Evolutionary conservation across 345 rosid species (phyloP).

Genomic region (Gossypium longicalyx): DNA sequence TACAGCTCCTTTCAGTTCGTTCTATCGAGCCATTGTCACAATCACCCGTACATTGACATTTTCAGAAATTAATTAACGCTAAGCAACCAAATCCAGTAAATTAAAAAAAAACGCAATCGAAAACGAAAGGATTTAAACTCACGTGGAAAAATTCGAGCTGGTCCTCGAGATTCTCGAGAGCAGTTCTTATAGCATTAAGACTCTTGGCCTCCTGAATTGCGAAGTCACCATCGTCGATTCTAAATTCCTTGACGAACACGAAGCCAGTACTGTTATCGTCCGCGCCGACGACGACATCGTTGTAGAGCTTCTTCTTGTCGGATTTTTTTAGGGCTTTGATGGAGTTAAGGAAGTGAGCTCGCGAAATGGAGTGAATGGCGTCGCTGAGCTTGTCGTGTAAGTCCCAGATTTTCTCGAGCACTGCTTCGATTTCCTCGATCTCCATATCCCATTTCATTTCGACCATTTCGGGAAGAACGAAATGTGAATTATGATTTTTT

Average conservation of each 20-base stretch:
- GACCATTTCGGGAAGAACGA: background rate
- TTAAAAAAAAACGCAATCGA: background rate
- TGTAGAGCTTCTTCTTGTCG: conserved; percentile 38
- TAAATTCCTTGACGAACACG: conserved; percentile 74
- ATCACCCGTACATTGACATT: background rate
- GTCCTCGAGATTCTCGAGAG: conserved; percentile 95
- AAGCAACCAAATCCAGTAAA: background rate
- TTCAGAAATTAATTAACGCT: background rate
- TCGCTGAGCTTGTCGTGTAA: conserved; percentile 95
- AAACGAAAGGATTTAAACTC: conserved; percentile 20
- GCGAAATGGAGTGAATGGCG: conserved; percentile 80
- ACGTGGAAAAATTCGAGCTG: conserved; percentile 95
- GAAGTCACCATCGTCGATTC: conserved; percentile 48
- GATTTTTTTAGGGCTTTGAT: conserved; percentile 35
- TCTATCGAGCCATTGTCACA: background rate
- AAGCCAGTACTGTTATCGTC: conserved; percentile 47
- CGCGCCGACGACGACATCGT: conserved; percentile 22
- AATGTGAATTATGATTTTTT: background rate
- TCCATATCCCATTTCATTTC: conserved; percentile 88
- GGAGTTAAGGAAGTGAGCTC: conserved; percentile 74
- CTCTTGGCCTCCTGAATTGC: conserved; percentile 85
- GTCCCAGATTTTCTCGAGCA: conserved; percentile 93
- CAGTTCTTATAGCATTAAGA: conserved; percentile 74
- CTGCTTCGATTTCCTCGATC: conserved; percentile 76
- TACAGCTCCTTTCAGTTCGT: background rate